Percentiles rank a stretch among this genome's conserved stretches.
Conservation (phyloP, 306 rosid genomes). For the Acmispon strigosus region DNA sequence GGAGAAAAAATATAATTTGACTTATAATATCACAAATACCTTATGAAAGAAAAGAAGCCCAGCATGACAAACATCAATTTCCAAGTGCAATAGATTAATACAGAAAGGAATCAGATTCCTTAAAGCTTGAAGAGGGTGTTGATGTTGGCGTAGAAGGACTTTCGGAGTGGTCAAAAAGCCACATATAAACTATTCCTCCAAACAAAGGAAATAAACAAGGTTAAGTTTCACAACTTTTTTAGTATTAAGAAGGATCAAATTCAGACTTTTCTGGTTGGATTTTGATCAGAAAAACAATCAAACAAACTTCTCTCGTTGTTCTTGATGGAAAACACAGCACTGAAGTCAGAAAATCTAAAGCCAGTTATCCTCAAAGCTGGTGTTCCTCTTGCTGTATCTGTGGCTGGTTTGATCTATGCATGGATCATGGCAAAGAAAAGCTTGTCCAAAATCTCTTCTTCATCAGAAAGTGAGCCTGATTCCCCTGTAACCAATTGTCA, state of each 20-base stretch:
- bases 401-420: constrained; percentile 56
- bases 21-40: not conserved
- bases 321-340: constrained; percentile 39
- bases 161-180: constrained; percentile 43
- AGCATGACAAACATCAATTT: constrained; percentile 2
- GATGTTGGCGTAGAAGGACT: constrained; percentile 16
- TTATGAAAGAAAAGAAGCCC: constrained; percentile 30
- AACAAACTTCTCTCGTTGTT: not conserved
- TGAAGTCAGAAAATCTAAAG: constrained; percentile 33
- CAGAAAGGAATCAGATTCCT: constrained; percentile 50
- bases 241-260: not conserved
- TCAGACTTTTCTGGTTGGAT: not conserved
- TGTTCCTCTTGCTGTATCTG: constrained; percentile 54
- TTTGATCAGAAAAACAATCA: not conserved
- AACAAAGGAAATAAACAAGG: constrained; percentile 24
- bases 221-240: constrained; percentile 18
- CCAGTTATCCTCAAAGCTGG: constrained; percentile 57
- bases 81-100: constrained; percentile 8
- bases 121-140: constrained; percentile 15
- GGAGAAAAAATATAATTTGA: not conserved
- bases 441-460: constrained; percentile 11
- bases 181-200: constrained; percentile 23
- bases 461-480: not conserved
- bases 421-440: constrained; percentile 44
- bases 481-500: constrained; percentile 20